These are phyloP conservation scores for Madurella fahalii DNA, from an alignment of 2,329 filamentous ascomycete species.

Conservation along the genomic window DNA sequence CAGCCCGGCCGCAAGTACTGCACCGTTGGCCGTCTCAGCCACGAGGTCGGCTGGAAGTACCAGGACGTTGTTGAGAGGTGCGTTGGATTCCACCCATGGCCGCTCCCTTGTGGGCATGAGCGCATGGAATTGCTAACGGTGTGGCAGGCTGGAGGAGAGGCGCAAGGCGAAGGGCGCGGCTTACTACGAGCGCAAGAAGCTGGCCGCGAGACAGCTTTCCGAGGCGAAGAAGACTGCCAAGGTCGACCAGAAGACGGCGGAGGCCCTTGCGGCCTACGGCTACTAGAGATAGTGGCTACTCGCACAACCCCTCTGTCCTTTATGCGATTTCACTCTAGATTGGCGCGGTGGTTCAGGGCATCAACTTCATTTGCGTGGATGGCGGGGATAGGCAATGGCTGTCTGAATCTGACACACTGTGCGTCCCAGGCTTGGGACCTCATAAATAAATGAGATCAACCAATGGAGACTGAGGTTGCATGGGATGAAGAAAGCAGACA, in stretches of 20 bases:
- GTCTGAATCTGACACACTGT: conserved; percentile 26
- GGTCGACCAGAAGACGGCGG: conserved; percentile 80
- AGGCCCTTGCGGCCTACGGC: conserved; percentile 84
- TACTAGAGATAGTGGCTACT: conserved; percentile 59
- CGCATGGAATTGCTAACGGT: conserved; percentile 39
- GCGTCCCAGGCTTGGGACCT: conserved; percentile 28
- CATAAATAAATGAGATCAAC: conserved; percentile 31
- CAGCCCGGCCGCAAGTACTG: conserved; percentile 99
- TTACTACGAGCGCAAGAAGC: conserved; percentile 99
- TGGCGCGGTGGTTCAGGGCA: conserved; percentile 51
- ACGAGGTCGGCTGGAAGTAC: conserved; percentile 99
- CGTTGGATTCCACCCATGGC: conserved; percentile 40
- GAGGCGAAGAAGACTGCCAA: conserved; percentile 91
- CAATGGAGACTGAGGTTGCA: conserved; percentile 31
- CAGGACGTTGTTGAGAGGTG: conserved; percentile 98
- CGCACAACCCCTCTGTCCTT: conserved; percentile 43
- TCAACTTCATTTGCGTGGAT: conserved; percentile 46
- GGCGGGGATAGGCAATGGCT: conserved; percentile 34
- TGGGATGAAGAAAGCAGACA: conserved; percentile 27
- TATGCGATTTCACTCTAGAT: conserved; percentile 50
- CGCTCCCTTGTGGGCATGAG: neutral
- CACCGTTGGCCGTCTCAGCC: conserved; percentile 94
- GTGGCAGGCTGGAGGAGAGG: conserved; percentile 87
- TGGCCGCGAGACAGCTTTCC: conserved; percentile 80
- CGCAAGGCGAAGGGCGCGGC: conserved; percentile 98